phyloP scores from a whole-genome alignment of 208 protist genomes.

The Angomonas desouzai region DNA sequence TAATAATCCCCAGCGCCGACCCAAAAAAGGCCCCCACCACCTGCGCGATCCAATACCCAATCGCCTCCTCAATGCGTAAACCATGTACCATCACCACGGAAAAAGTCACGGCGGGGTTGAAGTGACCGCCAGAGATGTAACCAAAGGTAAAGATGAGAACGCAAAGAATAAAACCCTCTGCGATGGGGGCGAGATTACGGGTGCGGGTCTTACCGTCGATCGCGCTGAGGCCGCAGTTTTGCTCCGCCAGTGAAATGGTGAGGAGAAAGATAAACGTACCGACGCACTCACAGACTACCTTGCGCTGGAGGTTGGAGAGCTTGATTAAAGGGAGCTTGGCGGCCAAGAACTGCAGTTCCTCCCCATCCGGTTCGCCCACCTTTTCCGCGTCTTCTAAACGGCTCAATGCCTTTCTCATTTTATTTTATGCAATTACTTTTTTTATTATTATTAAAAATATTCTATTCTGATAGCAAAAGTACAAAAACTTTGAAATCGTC shows the following conservation, averaged over 20 bases:
- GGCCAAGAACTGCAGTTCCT: slow-evolving; percentile 39
- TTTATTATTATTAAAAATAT: neutral
- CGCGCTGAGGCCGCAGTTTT: slow-evolving; percentile 59
- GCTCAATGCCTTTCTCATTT: neutral
- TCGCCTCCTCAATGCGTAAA: slow-evolving; percentile 68
- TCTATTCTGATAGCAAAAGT: slow-evolving; percentile 15
- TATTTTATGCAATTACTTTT: too few relatives aligned
- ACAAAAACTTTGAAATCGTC: neutral
- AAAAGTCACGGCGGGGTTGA: slow-evolving; percentile 81
- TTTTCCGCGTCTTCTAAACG: neutral
- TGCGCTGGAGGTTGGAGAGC: slow-evolving; percentile 54
- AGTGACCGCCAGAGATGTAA: slow-evolving; percentile 80
- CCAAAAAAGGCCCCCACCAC: slow-evolving; percentile 68
- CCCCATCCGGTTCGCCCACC: slow-evolving; percentile 7
- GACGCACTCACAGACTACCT: slow-evolving; percentile 61
- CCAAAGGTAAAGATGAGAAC: slow-evolving; percentile 83
- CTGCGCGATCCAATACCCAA: slow-evolving; percentile 81
- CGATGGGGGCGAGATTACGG: slow-evolving; percentile 77
- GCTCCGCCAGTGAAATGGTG: slow-evolving; percentile 71
- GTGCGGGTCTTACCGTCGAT: slow-evolving; percentile 60
- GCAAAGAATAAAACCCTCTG: slow-evolving; percentile 73
- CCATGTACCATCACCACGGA: slow-evolving; percentile 55
- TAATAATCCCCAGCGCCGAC: slow-evolving; percentile 42
- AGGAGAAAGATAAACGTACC: slow-evolving; percentile 76
- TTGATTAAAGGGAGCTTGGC: slow-evolving; percentile 47